Evolutionary conservation across 345 rosid species (phyloP).

Genomic region (Pistacia integerrima): DNA sequence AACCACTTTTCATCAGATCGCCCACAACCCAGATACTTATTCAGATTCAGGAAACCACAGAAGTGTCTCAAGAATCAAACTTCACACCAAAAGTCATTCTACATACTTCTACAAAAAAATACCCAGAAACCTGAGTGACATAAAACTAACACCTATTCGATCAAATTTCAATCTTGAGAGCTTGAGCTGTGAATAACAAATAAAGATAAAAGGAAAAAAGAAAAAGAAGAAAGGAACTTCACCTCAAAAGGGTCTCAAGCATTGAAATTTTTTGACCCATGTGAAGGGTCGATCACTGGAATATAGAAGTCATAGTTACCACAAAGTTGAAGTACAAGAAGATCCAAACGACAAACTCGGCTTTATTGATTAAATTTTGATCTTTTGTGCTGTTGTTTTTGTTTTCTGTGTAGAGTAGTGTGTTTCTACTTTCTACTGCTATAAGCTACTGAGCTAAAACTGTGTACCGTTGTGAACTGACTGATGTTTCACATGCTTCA

Average conservation of each 20-base stretch:
- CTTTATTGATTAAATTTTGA: not conserved
- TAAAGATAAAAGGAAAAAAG: not conserved
- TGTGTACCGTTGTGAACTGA: not conserved
- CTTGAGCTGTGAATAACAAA: not conserved
- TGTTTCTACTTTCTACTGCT: constrained; percentile 2
- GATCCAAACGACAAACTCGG: constrained; percentile 15
- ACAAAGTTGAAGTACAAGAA: not conserved
- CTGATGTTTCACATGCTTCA: not conserved
- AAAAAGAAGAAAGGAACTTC: no score
- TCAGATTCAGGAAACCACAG: constrained; percentile 8
- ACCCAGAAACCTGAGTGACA: constrained; percentile 3
- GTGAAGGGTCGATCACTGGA: constrained; percentile 8
- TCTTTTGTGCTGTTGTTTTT: not conserved
- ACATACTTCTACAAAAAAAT: not conserved
- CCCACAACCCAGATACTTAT: not conserved
- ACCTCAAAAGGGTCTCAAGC: constrained; percentile 20
- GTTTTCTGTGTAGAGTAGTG: not conserved
- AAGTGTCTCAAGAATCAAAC: constrained; percentile 1
- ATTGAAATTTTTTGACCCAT: constrained; percentile 12
- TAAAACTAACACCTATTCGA: not conserved
- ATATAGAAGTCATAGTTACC: not conserved
- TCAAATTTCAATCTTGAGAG: constrained; percentile 2
- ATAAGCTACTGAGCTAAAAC: not conserved
- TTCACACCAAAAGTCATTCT: not conserved
- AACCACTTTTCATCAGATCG: constrained; percentile 19